A percentile compares a stretch with the other conserved stretches of the same genome.
Evolutionary conservation across 2,329 filamentous ascomycete genomes (phyloP).

Genomic region (Torrubiella hemipterigena): DNA sequence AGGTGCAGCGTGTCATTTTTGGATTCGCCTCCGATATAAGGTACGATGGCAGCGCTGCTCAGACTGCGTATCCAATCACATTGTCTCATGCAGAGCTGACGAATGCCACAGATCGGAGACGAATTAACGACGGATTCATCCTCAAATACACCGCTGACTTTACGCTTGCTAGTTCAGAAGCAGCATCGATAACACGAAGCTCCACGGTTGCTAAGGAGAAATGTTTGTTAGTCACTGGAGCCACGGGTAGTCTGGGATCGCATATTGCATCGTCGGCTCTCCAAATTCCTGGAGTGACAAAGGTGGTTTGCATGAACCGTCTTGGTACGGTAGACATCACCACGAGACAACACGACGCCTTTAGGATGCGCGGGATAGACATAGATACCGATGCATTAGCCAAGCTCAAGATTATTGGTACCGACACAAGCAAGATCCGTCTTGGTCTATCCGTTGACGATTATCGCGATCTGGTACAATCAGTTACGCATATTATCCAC

Average conservation of each 20-base stretch:
- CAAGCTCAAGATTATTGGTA: slow-evolving; percentile 5
- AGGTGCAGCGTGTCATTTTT: slow-evolving; percentile 7
- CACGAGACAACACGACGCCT: slow-evolving; percentile 3
- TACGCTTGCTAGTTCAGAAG: too few species aligned
- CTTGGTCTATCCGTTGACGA: slow-evolving; percentile 26
- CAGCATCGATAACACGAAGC: too few species aligned
- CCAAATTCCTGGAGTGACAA: slow-evolving; percentile 12
- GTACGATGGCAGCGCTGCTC: slow-evolving; percentile 1
- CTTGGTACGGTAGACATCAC: slow-evolving; percentile 1
- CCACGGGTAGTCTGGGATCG: slow-evolving; percentile 23
- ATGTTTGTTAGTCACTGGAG: slow-evolving; percentile 23
- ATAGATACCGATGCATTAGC: background rate
- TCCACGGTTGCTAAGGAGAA: too few species aligned
- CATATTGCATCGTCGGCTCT: slow-evolving; percentile 21
- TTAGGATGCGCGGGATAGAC: slow-evolving; percentile 3
- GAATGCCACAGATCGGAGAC: background rate
- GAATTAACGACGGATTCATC: background rate
- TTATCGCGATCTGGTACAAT: slow-evolving; percentile 23
- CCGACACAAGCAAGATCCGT: slow-evolving; percentile 14
- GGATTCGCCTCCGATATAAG: slow-evolving; percentile 1
- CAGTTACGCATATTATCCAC: slow-evolving; percentile 37
- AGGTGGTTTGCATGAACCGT: slow-evolving; percentile 34
- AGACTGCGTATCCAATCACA: too few species aligned
- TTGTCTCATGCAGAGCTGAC: background rate
- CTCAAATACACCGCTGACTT: slow-evolving; percentile 1